Conservation (phyloP, 306 rosid species). For the Glycine tomentella region DNA sequence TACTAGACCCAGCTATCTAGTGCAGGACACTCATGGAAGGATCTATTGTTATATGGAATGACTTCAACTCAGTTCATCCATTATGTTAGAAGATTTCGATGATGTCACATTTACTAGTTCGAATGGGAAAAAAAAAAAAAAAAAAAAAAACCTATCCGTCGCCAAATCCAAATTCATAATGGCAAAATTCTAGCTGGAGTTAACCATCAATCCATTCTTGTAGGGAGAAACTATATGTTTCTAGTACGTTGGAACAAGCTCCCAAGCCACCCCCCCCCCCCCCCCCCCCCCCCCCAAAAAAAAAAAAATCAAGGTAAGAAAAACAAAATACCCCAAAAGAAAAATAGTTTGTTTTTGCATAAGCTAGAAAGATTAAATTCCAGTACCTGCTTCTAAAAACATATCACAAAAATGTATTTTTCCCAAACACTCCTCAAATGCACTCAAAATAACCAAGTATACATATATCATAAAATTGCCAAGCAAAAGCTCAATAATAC, state of each 20-base stretch:
- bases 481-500: constrained; percentile 42
- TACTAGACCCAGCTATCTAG: too few relatives aligned
- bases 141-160: too few relatives aligned
- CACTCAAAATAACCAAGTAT: not conserved
- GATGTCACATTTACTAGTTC: not conserved
- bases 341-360: not conserved
- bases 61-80: too few relatives aligned
- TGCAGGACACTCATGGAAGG: too few relatives aligned
- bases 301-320: not conserved
- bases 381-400: too few relatives aligned
- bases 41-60: too few relatives aligned
- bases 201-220: too few relatives aligned
- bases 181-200: not conserved
- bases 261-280: not conserved
- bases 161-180: not conserved
- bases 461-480: constrained; percentile 26
- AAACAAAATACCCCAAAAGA: not conserved
- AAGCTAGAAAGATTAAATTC: too few relatives aligned
- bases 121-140: too few relatives aligned
- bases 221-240: not conserved
- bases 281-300: too few relatives aligned
- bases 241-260: not conserved
- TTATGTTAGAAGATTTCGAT: not conserved
- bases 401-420: not conserved
- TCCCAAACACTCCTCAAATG: not conserved